Evolutionary conservation across 2,329 filamentous ascomycete genomes (phyloP).

Genomic region (Cladosporium austrohemisphaericum): DNA sequence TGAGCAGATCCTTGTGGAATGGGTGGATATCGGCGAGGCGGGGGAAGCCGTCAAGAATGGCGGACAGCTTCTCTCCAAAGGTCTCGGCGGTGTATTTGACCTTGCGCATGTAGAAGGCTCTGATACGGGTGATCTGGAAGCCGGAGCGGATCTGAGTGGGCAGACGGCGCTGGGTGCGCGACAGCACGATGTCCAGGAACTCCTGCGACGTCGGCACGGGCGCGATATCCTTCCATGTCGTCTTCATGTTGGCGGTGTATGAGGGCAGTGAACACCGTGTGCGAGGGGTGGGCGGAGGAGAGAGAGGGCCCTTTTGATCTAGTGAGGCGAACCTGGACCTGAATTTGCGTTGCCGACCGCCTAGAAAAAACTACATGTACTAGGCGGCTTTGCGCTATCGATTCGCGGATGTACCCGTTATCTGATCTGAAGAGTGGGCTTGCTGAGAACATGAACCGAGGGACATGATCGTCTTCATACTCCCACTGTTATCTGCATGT

Average conservation of each 20-base stretch:
- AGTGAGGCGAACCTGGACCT: slow-evolving; percentile 5
- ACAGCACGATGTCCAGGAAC: slow-evolving; percentile 96
- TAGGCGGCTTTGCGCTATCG: no score
- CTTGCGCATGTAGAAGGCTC: slow-evolving; percentile 94
- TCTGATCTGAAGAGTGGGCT: no score
- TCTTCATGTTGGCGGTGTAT: slow-evolving; percentile 48
- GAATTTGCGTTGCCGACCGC: background rate
- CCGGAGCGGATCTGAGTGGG: slow-evolving; percentile 94
- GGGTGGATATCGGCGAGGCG: slow-evolving; percentile 91
- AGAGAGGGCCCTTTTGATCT: background rate
- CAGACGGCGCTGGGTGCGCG: slow-evolving; percentile 83
- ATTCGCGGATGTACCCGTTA: no score
- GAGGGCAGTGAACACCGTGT: slow-evolving; percentile 4
- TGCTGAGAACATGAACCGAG: no score
- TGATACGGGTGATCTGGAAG: slow-evolving; percentile 92
- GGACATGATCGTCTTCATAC: no score
- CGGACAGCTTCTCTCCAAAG: slow-evolving; percentile 86
- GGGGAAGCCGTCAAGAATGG: slow-evolving; percentile 90
- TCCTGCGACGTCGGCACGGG: slow-evolving; percentile 77
- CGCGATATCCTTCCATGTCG: slow-evolving; percentile 55
- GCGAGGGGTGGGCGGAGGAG: background rate
- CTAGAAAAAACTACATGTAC: no score
- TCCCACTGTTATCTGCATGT: no score
- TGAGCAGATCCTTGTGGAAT: slow-evolving; percentile 87
- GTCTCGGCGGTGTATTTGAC: slow-evolving; percentile 98